Conservation (phyloP, 2,329 filamentous ascomycete genomes). For the Meredithiella fracta region DNA sequence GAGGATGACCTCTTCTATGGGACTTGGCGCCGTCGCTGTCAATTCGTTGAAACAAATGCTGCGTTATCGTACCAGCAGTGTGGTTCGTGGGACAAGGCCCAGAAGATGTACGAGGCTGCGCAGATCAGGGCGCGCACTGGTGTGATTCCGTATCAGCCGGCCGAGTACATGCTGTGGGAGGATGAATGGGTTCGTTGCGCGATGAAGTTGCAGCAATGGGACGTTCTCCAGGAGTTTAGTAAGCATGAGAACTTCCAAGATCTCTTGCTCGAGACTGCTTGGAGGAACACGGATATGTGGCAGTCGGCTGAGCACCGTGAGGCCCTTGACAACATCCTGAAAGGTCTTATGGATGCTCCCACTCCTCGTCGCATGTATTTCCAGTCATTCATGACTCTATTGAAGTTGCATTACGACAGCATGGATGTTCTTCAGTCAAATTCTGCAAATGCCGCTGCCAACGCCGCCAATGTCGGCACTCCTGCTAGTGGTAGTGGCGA, state of each 20-base stretch:
- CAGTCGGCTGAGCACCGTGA: constrained; percentile 71
- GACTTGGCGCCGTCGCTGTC: constrained; percentile 84
- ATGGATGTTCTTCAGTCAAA: constrained; percentile 26
- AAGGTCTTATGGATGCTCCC: constrained; percentile 92
- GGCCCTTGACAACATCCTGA: constrained; percentile 81
- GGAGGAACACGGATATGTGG: constrained; percentile 94
- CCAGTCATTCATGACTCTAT: constrained; percentile 91
- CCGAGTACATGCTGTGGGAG: constrained; percentile 98
- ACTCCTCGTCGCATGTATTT: constrained; percentile 91
- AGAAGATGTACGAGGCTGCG: constrained; percentile 88
- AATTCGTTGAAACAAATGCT: constrained; percentile 95
- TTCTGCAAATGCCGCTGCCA: constrained; percentile 40
- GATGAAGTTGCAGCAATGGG: constrained; percentile 97
- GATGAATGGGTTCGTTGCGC: constrained; percentile 98
- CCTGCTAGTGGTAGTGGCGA: background rate
- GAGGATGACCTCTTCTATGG: constrained; percentile 97
- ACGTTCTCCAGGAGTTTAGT: constrained; percentile 90
- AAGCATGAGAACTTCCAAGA: constrained; percentile 99
- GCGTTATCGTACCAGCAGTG: constrained; percentile 96
- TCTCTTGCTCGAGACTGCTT: constrained; percentile 82
- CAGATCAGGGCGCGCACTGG: constrained; percentile 95
- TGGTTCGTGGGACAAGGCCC: constrained; percentile 98
- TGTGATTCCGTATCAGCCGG: constrained; percentile 88
- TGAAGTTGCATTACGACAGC: constrained; percentile 57
- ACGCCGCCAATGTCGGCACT: background rate